Base-by-base conservation (phyloP, 2,329 filamentous ascomycete genomes). In the Cucurbitaria berberidis region DNA sequence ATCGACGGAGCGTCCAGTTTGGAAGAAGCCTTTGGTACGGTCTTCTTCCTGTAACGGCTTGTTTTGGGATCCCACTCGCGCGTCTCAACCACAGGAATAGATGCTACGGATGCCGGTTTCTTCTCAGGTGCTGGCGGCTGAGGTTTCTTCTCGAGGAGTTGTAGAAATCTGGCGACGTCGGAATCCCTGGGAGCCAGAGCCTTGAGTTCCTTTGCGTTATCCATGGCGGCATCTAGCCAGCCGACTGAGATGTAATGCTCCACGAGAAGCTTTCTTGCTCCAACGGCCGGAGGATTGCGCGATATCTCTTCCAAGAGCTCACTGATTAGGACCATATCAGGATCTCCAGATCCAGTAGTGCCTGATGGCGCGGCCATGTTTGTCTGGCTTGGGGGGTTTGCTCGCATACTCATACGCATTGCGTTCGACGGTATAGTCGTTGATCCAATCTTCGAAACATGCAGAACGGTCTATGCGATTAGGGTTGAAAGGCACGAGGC, bases 211-310 rank as follows among this genome's bases (percentile, higher is more conserved):
- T 63, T 66, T 13, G 64, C 59, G 26, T 67, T 62, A 16, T 74
- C 69, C 8, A 55, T 55, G 8, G 70, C 71, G 24, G 69, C 69
- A n/a, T 73, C 68, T 8, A 72, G 55, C 70, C 70, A 73, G 21
- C 69, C 68, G 8, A 68, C 53, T 3, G 66, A 58, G 10, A 73
- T 66, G 51, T 72, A 73, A 26, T 73, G 71, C 45, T 73, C 67
- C 3, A 67, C 53, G 3, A 74, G 65, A 5, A 73, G 55, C 34
- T 72, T 74, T 18, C 64, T 61, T 6, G 68, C 65, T 19, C 38
- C 42, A 29, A 73, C 57, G 8, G 68, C 69, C 7, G 70, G 68
- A 16, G 70, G 60, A 41, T 62, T 53, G 39, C 69, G 61, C 8
- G 65, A 64, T 19, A 73, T 69, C 18, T 70, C 60, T 43, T 74